Conservation (phyloP, 148 eudicot species). For the Chenopodium quinoa region DNA sequence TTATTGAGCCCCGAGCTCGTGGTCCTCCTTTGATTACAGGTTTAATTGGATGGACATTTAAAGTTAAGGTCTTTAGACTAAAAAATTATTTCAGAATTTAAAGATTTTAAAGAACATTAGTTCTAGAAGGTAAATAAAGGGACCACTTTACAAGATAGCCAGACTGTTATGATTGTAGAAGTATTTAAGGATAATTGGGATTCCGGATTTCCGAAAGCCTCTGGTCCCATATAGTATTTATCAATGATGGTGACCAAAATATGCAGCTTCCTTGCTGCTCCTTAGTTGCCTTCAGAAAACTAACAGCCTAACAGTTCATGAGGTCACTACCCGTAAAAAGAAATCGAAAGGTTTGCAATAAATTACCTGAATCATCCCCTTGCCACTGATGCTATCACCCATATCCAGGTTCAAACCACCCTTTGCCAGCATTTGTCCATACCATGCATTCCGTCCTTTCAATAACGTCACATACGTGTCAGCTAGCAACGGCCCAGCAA, state of each 20-base stretch:
- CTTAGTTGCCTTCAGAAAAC: neutral
- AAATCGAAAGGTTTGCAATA: neutral
- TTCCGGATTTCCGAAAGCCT: neutral
- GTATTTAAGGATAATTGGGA: neutral
- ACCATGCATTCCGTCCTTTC: conserved; percentile 98
- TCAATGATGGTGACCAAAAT: neutral
- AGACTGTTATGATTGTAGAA: neutral
- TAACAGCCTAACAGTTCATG: neutral
- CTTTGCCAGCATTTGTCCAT: conserved; percentile 94
- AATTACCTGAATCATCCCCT: conserved; percentile 94
- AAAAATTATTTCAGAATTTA: too few species aligned
- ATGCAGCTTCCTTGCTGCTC: neutral
- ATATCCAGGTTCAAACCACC: conserved; percentile 86
- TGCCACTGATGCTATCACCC: conserved; percentile 97
- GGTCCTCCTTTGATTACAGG: neutral
- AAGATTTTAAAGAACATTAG: neutral
- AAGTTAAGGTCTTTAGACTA: neutral
- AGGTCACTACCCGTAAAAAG: neutral
- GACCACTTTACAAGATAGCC: neutral
- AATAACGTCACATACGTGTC: conserved; percentile 88
- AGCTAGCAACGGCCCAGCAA: conserved; percentile 93
- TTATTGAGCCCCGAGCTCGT: neutral
- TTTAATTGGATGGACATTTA: neutral
- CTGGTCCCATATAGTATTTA: neutral
- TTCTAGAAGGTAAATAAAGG: too few species aligned